These are phyloP conservation scores for Metarhizium guizhouense DNA, from an alignment of 2,329 filamentous ascomycete genomes.

Conservation along the genomic window DNA sequence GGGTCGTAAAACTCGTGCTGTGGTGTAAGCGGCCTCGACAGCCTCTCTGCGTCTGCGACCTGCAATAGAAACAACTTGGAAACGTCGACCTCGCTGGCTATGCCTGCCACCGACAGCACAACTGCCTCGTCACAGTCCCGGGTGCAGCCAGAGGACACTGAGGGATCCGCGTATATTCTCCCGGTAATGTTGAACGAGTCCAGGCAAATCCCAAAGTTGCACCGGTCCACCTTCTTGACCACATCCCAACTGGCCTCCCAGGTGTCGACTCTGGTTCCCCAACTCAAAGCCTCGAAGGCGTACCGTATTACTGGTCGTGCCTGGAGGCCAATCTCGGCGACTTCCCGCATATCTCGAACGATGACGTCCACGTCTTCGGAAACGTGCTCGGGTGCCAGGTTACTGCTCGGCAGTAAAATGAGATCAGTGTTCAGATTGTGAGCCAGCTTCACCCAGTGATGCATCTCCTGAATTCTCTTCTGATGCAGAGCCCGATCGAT, in stretches of 20 bases:
- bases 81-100: conserved; percentile 48
- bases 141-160: conserved; percentile 39
- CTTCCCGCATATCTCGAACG: conserved; percentile 50
- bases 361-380: conserved; percentile 44
- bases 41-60: conserved; percentile 62
- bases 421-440: conserved; percentile 57
- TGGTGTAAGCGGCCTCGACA: conserved; percentile 49
- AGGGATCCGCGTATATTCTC: conserved; percentile 61
- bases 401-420: conserved; percentile 66
- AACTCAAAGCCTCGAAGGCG: conserved; percentile 66
- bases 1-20: conserved; percentile 26
- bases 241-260: conserved; percentile 69
- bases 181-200: conserved; percentile 74
- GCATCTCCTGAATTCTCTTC: conserved; percentile 51
- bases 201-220: conserved; percentile 68
- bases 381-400: conserved; percentile 42
- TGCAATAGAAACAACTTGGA: conserved; percentile 68
- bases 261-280: conserved; percentile 59
- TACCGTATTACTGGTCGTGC: conserved; percentile 53
- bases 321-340: conserved; percentile 57
- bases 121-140: conserved; percentile 47
- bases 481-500: conserved; percentile 50
- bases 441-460: conserved; percentile 61
- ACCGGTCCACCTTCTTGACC: conserved; percentile 52
- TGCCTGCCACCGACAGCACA: conserved; percentile 40